Base-by-base conservation (phyloP, 805 yeast genomes). In the Henningerozyma blattae region DNA sequence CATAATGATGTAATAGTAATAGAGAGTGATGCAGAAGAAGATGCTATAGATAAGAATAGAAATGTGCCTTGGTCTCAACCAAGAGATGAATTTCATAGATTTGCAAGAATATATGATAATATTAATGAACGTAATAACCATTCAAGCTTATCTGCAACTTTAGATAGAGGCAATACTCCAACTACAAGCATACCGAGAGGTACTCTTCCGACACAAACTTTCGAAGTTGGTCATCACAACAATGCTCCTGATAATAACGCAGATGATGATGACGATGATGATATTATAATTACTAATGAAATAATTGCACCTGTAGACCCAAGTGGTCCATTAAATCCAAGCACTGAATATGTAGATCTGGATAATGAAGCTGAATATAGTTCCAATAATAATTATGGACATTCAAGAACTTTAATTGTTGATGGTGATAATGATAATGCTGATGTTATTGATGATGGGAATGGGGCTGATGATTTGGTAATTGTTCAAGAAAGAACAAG, bases 1-100 rank as follows among this genome's bases (percentile, higher is more conserved):
- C 27, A 36, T 27, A 34, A 36, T 32, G 34, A 39, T 25, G 43
- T 46, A 14, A 47, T 50, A 17, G 39, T 49, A 27, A 48, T 50
- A 15, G 56, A 47, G 9, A 51, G 55, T 35, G 58, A 48, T 34
- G 43, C 45, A 3, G 56, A 52, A 10, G 54, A 46, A 17, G 56
- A 50, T 25, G 37, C 34, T 13, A 41, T n/a, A n/a, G n/a, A n/a
- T n/a, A n/a, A n/a, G n/a, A n/a, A n/a, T n/a, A n/a, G n/a, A n/a
- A n/a, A n/a, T n/a, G n/a, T n/a, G n/a, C n/a, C n/a, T n/a, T n/a
- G n/a, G n/a, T n/a, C n/a, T n/a, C n/a, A n/a, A n/a, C n/a, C 39
- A 14, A 40, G 40, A 18, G 22, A 39, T 17, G 38, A 39, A 12
- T 46, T 38, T 5, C 34, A 30, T 26, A 30, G 37, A 18, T 44